Base-by-base conservation (phyloP, 345 rosid species). In the Moringa oleifera region DNA sequence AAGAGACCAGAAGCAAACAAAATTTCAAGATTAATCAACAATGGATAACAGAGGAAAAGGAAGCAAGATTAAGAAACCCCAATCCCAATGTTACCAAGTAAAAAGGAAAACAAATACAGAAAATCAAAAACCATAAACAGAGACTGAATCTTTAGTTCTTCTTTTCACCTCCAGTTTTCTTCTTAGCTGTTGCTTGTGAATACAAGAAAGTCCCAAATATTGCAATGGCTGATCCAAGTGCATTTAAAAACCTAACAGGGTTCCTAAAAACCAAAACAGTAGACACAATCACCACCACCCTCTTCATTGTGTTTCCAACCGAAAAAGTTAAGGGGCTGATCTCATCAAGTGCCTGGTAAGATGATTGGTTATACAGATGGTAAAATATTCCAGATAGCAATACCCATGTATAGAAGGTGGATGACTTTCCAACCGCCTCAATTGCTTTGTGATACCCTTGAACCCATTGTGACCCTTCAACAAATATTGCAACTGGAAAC, bases 301-400 rank as follows among this genome's bases (percentile, higher is more conserved):
- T 74, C 96, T 90, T 93, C 97, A 93, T 93, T 0, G 96, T 90
- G 65, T 90, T 93, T 23, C 99, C 95, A 1, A 90, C 94, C 0
- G 96, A 93, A 76, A 90, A 90, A 17, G 95, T 82, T 62, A 90
- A 78, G 2, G 99, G 99, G 63, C 95, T 93, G 60, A 93, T 93
- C 70, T 93, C 90, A 49, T 93, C 99, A 15, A 93, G 92, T 0
- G 99, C 97, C 80, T 90, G 96, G 65, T 93, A 90, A 7, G 98
- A 92, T 17, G 96, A 87, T 49, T 92, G 98, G 58, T 92, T 92
- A 62, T 92, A 92, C 17, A 92, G 78, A 78, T 92, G 98, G 72
- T 87, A 89, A 61, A 92, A 89, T 37, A 89, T 72, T 24, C 98
- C 98, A 52, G 98, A 89, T 0, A 92, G 67, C 81, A 87, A 17